These are phyloP conservation scores for Sporothrix phasma DNA, from an alignment of 2,329 filamentous ascomycete species.

Conservation along the genomic window DNA sequence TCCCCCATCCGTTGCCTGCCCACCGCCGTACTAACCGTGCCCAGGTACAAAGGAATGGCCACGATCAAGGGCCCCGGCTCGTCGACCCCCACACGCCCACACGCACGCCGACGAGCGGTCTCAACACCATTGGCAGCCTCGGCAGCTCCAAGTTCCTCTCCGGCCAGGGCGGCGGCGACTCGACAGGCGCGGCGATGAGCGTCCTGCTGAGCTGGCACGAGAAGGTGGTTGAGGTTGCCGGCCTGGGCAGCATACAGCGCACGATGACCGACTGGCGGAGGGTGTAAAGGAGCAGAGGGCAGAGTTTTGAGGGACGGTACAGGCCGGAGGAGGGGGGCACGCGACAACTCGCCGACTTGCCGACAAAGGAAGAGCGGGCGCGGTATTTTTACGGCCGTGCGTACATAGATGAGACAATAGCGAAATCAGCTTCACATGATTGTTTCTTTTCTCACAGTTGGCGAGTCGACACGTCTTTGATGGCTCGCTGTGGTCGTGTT, in stretches of 20 bases:
- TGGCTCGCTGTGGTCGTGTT: too few relatives aligned
- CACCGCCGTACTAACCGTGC: not conserved
- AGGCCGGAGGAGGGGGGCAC: not conserved
- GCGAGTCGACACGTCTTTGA: not conserved
- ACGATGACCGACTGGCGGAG: constrained; percentile 95
- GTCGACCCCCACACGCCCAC: constrained; percentile 36
- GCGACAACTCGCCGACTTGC: too few relatives aligned
- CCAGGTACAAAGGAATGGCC: constrained; percentile 85
- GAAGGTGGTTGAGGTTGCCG: constrained; percentile 91
- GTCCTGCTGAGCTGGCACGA: constrained; percentile 97
- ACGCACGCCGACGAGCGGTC: constrained; percentile 69
- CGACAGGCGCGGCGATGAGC: constrained; percentile 84
- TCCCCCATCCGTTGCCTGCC: not conserved
- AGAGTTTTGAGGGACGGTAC: not conserved
- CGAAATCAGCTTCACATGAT: not conserved
- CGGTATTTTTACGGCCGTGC: not conserved
- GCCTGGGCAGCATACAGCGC: constrained; percentile 80
- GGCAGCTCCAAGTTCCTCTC: not conserved
- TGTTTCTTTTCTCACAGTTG: too few relatives aligned
- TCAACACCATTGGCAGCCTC: constrained; percentile 60
- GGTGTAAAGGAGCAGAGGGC: constrained; percentile 45
- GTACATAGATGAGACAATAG: not conserved
- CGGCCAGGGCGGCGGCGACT: constrained; percentile 48
- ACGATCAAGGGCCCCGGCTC: constrained; percentile 27
- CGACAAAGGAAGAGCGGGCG: too few relatives aligned